Percentiles rank a stretch among this genome's conserved stretches.
phyloP scores from a whole-genome alignment of 2,329 filamentous ascomycete species.

The Ophiosphaerella narmari region DNA sequence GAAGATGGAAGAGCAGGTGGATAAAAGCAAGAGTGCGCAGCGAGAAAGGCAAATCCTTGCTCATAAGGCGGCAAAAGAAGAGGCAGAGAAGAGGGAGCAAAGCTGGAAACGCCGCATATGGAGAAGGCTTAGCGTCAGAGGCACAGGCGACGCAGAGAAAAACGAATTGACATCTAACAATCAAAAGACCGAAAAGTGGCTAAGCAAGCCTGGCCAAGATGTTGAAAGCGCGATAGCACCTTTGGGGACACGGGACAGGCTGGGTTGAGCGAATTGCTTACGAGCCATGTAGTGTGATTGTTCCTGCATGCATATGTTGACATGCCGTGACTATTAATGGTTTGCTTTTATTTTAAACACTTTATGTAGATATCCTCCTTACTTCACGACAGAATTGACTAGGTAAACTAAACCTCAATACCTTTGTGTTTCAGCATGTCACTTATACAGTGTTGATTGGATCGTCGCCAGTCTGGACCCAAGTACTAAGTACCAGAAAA shows the following conservation, averaged over 20 bases:
- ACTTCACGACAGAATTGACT: background rate
- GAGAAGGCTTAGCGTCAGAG: slow-evolving; percentile 27
- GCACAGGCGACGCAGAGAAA: slow-evolving; percentile 13
- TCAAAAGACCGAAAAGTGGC: slow-evolving; percentile 31
- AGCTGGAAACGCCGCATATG: slow-evolving; percentile 38
- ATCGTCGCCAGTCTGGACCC: background rate
- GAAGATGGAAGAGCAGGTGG: slow-evolving; percentile 54
- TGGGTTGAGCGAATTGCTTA: slow-evolving; percentile 1
- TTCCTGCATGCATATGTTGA: slow-evolving; percentile 22
- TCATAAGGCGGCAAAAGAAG: slow-evolving; percentile 51
- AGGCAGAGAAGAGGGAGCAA: slow-evolving; percentile 44
- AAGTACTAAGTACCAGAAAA: slow-evolving; percentile 15
- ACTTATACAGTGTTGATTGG: no score
- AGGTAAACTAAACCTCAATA: background rate
- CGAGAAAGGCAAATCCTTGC: slow-evolving; percentile 61
- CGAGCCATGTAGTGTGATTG: slow-evolving; percentile 5
- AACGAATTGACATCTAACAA: slow-evolving; percentile 21
- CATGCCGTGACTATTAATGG: background rate
- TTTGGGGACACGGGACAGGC: slow-evolving; percentile 31
- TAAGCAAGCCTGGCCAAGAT: slow-evolving; percentile 41
- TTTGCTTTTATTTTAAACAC: background rate
- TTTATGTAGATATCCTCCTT: slow-evolving; percentile 2
- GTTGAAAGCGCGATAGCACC: slow-evolving; percentile 44
- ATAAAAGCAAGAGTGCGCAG: slow-evolving; percentile 65
- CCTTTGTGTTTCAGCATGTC: no score